phyloP scores from a whole-genome alignment of 73 alveolate species.

The Uronychia setigera region DNA sequence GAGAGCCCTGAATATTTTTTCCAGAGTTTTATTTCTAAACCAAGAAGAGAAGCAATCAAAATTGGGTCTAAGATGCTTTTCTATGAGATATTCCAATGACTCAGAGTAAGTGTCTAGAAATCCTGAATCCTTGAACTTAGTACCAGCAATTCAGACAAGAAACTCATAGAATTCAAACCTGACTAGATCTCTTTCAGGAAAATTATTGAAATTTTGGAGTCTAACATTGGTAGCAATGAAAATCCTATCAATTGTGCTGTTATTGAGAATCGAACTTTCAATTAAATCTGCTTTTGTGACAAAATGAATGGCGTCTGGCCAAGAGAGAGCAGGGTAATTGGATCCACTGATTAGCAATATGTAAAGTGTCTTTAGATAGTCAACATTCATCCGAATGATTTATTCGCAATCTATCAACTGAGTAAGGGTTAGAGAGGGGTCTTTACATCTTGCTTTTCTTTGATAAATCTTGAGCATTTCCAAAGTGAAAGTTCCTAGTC shows the following conservation, averaged over 20 bases:
- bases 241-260: slow-evolving; percentile 51
- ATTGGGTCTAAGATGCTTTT: slow-evolving; percentile 37
- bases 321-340: slow-evolving; percentile 19
- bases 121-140: slow-evolving; percentile 59
- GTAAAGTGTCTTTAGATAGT: slow-evolving; percentile 15
- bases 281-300: slow-evolving; percentile 28
- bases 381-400: not conserved
- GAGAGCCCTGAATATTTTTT: not conserved
- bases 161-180: slow-evolving; percentile 64
- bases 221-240: slow-evolving; percentile 66
- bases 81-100: slow-evolving; percentile 39
- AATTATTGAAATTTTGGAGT: slow-evolving; percentile 3
- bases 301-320: slow-evolving; percentile 25
- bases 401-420: not conserved
- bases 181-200: slow-evolving; percentile 63
- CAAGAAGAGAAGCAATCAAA: slow-evolving; percentile 54
- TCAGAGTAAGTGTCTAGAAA: slow-evolving; percentile 34
- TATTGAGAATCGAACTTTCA: slow-evolving; percentile 22
- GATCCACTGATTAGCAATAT: slow-evolving; percentile 27
- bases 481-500: slow-evolving; percentile 42
- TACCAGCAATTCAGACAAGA: slow-evolving; percentile 50
- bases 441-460: slow-evolving; percentile 50
- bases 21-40: not conserved
- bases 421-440: no score
- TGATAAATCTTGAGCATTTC: slow-evolving; percentile 65